A percentile compares a stretch with the other conserved stretches of the same genome.
Evolutionary conservation across 768 basidiomycete species (phyloP).

Genomic region (Boletellus ananiceps): DNA sequence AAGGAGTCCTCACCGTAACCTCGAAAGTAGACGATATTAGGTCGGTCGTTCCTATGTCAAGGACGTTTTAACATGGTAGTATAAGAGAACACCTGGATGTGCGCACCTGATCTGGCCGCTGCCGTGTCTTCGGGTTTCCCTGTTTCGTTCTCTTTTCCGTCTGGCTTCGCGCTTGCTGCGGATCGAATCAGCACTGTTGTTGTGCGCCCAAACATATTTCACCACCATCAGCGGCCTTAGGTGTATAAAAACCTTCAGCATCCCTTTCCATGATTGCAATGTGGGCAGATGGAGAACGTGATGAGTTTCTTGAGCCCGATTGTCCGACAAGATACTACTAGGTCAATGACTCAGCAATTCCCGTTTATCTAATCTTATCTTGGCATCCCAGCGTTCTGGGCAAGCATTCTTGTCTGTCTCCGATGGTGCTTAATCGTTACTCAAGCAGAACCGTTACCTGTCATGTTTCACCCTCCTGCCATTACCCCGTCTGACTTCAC

Average conservation of each 20-base stretch:
- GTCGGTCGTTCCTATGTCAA: slow-evolving; percentile 40
- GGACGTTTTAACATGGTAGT: neutral
- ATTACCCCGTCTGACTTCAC: slow-evolving; percentile 16
- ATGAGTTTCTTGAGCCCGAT: neutral
- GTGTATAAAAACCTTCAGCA: slow-evolving; percentile 74
- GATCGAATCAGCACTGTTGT: slow-evolving; percentile 8
- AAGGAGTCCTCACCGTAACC: slow-evolving; percentile 53
- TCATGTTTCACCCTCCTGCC: slow-evolving; percentile 7
- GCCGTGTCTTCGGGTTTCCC: slow-evolving; percentile 18
- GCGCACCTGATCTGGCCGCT: slow-evolving; percentile 22
- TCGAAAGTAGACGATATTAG: slow-evolving; percentile 79
- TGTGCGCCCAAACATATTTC: neutral
- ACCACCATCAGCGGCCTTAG: slow-evolving; percentile 42
- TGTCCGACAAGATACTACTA: neutral
- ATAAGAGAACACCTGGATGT: neutral
- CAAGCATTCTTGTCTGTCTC: neutral
- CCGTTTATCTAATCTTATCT: slow-evolving; percentile 16
- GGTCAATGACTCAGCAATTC: slow-evolving; percentile 21
- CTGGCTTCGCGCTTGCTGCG: slow-evolving; percentile 17
- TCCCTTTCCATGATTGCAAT: slow-evolving; percentile 58
- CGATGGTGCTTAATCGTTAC: neutral
- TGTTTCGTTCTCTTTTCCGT: slow-evolving; percentile 27
- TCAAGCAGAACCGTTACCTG: neutral
- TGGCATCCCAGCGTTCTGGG: neutral
- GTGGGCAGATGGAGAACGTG: slow-evolving; percentile 4